Evolutionary conservation across 805 yeast species (phyloP), one percentile per base, ranked within the genome.

Genomic region (baker's yeast (Saccharomyces cerevisiae)): DNA sequence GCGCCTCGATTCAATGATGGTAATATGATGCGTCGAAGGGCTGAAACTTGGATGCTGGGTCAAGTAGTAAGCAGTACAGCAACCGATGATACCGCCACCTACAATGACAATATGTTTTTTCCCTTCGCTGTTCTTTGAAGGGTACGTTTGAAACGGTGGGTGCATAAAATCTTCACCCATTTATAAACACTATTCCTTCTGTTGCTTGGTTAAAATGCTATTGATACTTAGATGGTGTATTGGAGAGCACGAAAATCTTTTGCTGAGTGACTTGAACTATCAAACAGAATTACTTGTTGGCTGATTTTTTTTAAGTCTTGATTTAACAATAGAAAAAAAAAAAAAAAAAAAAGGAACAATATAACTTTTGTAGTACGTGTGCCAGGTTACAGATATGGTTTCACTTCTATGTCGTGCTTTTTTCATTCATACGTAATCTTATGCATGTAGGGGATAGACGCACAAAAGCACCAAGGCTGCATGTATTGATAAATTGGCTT

Each of bases 71-170:
- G 98, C 97, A 1, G 94, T 88, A 67, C 96, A 89, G 6, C 89
- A 96, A 41, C 99, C 99, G 41, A 92, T 87, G 62, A 92, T 92
- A 24, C 99, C 99, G 0, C 96, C 98, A 26, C 96, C 96, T 26
- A 89, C 94, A 47, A 89, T 85, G 56, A 88, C 79, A 55, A 87
- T 87, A 66, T 88, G 95, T 36, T 83, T 79, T 64, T 87, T 87
- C 26, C 82, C 85, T 58, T 79, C 71, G 28, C 59, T 57, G 30
- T 59, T 57, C 6, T 62, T 62, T 41, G 64, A 59, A 47, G 65
- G 65, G 53, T 55, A 59, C 26, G 65, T 54, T 51, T 58, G 46
- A 49, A 57, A 56, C 36, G 59, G 41, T 21, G 41, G 27, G 27
- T 48, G 41, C 28, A 24, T 5, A 11, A 48, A 31, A 29, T 48